Evolutionary conservation across 495 filamentous ascomycete species (phyloP), one percentile per base, ranked within the genome.

Genomic region (Platismatia glauca): DNA sequence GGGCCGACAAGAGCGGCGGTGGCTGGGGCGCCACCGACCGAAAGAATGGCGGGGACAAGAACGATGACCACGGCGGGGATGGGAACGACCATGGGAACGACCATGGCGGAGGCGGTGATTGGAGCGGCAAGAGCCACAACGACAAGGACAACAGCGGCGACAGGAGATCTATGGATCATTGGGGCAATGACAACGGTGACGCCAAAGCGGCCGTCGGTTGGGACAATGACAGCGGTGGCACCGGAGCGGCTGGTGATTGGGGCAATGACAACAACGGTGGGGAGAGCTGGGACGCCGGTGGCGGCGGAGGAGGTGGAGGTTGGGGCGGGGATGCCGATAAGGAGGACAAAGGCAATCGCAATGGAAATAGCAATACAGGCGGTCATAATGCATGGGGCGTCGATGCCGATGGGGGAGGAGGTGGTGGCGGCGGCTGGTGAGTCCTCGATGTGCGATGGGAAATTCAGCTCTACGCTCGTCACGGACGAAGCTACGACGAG

Each of bases 41-140:
- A n/a, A 48, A 34, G 3, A 16, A 56, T 57, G 41, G 46, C 33
- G 27, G 29, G 27, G 31, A 48, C 4, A 48, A 55, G 57, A 57
- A 56, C 18, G 60, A 67, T 50, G 33, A 57, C 3, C 62, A 62
- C 27, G 52, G 56, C 24, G 29, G 43, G 37, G 31, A 20, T 43
- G 38, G 18, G 33, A 44, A 59, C 41, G 34, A 24, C 37, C 11
- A 20, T 43, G 38, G 18, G 33, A 44, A 59, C 41, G 34, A 24
- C 37, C 11, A 18, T 33, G 46, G 24, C 39, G 12, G 37, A 27
- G 33, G 62, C 57, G 38, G 50, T 43, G 58, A 31, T 35, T 52
- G 12, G 29, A 37, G 34, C n/a, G n/a, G n/a, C n/a, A n/a, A n/a
- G n/a, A n/a, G n/a, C n/a, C n/a, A 7, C 7, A n/a, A 38, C 6